Base-by-base conservation (phyloP, 2,329 filamentous ascomycete genomes). In the Clonostachys byssicola region DNA sequence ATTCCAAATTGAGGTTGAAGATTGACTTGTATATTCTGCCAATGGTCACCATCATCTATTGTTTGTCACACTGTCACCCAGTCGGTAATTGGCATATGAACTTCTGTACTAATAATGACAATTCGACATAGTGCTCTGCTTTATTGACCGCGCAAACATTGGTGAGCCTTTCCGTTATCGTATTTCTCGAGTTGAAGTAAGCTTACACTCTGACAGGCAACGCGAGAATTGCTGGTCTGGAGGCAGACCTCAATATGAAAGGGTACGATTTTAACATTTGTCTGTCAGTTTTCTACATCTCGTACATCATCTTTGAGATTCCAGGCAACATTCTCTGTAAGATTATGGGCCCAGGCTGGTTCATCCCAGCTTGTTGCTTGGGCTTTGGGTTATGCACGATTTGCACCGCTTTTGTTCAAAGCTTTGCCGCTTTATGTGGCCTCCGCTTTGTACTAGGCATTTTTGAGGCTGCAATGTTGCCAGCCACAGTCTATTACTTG, bases 381-480 rank as follows among this genome's bases (percentile, higher is more conserved):
- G 70, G 73, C 38, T 89, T 88, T 53, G 86, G 83, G 6, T 67
- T 82, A 41, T 71, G 69, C 41, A 88, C 84, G 0, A 65, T 89
- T 7, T 77, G 75, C 36, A 89, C 82, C 1, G 86, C 79, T 0
- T 89, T 86, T 52, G 82, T 86, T 10, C 55, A 80, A 30, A 72
- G 75, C 48, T 71, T 78, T 17, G 64, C 72, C 2, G 62, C 68
- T n/a, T 63, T 71, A 3, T 81, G 72, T 36, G 84, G 73, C 14
- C 83, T 89, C 0, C 79, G 86, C 6, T 88, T 89, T 54, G 52
- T 88, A 0, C 73, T 88, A 0, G 82, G 82, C 10, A 63, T 86
- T 10, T 88, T 89, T 48, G 87, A 91, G 63, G 83, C 86, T 1
- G 86, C 86, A 8, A 82, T 90, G 78, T 63, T 89, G 46, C 86